Conservation (phyloP, 768 basidiomycete genomes). For the Kwoniella pini region DNA sequence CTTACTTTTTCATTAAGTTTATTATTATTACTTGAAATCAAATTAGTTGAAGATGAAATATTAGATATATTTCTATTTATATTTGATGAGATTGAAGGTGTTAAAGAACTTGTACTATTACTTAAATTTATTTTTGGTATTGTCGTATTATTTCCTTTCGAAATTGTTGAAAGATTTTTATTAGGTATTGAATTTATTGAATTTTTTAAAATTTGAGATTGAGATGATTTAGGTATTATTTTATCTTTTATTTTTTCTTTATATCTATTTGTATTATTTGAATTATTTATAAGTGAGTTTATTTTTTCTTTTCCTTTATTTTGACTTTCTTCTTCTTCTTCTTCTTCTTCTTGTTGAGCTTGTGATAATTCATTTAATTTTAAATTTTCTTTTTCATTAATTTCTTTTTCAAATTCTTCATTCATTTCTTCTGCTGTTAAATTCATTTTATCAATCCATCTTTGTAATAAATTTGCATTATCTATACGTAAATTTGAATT, state of each 20-base stretch:
- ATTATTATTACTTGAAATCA: not conserved
- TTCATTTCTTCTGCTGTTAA: slow-evolving; percentile 92
- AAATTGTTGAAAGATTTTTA: not conserved
- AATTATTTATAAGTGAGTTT: too few species aligned
- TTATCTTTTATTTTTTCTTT: not conserved
- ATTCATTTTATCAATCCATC: slow-evolving; percentile 96
- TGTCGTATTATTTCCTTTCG: not conserved
- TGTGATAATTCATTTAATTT: not conserved
- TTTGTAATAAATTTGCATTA: slow-evolving; percentile 90
- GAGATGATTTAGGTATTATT: not conserved
- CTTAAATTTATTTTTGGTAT: not conserved
- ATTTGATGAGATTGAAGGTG: not conserved
- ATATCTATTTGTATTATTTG: too few species aligned
- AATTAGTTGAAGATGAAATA: not conserved
- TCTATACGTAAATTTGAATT: slow-evolving; percentile 85
- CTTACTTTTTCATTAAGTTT: slow-evolving; percentile 3
- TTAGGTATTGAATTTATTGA: not conserved
- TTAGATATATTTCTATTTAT: slow-evolving; percentile 1
- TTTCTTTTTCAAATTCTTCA: slow-evolving; percentile 60
- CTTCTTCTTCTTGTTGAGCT: not conserved
- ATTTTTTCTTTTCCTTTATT: not conserved
- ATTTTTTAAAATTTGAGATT: not conserved
- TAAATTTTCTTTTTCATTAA: not conserved
- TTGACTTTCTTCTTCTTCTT: not conserved
- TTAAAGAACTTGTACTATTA: not conserved